A percentile compares a stretch with the other conserved stretches of the same genome.
Conservation (phyloP, 768 basidiomycete species). For the Tephrocybe sp. region DNA sequence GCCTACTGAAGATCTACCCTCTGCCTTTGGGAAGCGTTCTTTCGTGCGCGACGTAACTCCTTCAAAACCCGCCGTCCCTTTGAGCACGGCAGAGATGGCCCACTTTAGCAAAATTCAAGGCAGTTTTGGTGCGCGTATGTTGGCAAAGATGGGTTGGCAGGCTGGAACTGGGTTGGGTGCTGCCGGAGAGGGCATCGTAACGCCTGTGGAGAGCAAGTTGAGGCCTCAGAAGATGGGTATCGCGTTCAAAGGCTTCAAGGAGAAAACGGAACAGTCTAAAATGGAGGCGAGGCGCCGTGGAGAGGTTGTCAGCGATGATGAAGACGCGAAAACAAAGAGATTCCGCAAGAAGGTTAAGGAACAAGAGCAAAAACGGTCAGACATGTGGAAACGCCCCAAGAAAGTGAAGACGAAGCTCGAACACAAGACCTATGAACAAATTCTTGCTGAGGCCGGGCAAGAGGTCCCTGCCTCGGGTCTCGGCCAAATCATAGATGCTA, state of each 20-base stretch:
- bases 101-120: conserved; percentile 82
- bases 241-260: conserved; percentile 83
- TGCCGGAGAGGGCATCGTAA: conserved; percentile 79
- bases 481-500: conserved; percentile 93
- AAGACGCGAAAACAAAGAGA: conserved; percentile 50
- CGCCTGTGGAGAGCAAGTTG: conserved; percentile 82
- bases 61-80: conserved; percentile 48
- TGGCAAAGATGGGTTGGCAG: conserved; percentile 96
- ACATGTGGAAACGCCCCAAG: conserved; percentile 85
- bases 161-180: conserved; percentile 77
- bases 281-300: conserved; percentile 76
- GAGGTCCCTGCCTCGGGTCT: conserved; percentile 53
- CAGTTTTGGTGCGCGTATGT: conserved; percentile 84
- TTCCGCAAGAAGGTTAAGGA: conserved; percentile 55
- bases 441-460: conserved; percentile 83
- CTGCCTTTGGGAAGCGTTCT: conserved; percentile 40
- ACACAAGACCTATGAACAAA: conserved; percentile 97
- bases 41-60: conserved; percentile 55
- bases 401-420: conserved; percentile 83
- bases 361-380: conserved; percentile 60
- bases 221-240: conserved; percentile 88
- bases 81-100: conserved; percentile 66
- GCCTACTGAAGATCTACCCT: conserved; percentile 32
- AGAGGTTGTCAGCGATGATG: conserved; percentile 74
- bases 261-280: conserved; percentile 85